Evolutionary conservation across 2,329 filamentous ascomycete species (phyloP), one percentile per base, ranked within the genome.

Genomic region (Sporothrix dimorphospora): DNA sequence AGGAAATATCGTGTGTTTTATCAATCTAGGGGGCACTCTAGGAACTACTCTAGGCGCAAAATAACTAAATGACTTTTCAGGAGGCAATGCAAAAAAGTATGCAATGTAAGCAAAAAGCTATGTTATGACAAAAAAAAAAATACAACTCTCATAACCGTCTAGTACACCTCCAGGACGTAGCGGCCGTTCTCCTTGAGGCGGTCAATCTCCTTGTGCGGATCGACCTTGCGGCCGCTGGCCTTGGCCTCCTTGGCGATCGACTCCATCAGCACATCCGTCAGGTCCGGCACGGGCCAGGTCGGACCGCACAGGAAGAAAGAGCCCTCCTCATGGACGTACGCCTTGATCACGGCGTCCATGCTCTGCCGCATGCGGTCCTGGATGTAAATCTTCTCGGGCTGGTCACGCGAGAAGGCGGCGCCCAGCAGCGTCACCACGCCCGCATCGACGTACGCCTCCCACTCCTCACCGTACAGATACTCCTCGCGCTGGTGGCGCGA

Each of bases 361-460:
- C 91, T 94, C 87, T 98, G 88, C 72, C 96, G 88, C 96, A 99
- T 99, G 76, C 94, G 90, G 81, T 99, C 96, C 85, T 99, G 96
- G 79, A 99, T 99, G 83, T 99, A 99, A 76, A 99, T 97, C 90
- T 99, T 99, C 85, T 98, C 88, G 19, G 93, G 92, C 87, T 99
- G 96, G 80, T 99, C 96, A 80, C 96, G 92, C 73, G 93, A 97
- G 87, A 99, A 99, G 57, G 96, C 96, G 69, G 93, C 90, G 69
- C 96, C 96, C 68, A 99, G 89, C 55, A 97, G 88, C 0, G 96
- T 99, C 80, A 99, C 94, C 77, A 99, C 93, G 69, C 96, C 96
- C 0, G 96, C 94, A 73, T 94, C 95, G 79, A 96, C 89, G 83
- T 99, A 99, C 0, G 96, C 96, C 82, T 99, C 96, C 96, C 96